Conservation (phyloP, 2,329 filamentous ascomycete species). For the Westerdykella sp. region DNA sequence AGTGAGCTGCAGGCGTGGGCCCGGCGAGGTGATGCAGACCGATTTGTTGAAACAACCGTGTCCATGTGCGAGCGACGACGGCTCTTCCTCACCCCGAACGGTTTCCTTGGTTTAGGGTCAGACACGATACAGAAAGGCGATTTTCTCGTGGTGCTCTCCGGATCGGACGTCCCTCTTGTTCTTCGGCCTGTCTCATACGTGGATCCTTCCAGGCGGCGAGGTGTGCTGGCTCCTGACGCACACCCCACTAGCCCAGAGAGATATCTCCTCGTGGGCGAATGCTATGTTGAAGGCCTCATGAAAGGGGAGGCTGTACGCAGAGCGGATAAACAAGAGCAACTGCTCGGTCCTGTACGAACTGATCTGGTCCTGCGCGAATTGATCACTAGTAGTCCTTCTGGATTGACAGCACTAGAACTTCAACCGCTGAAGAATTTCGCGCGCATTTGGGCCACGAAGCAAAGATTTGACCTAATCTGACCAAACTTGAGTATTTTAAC, state of each 20-base stretch:
- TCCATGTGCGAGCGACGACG: constrained; percentile 2
- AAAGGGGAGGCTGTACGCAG: constrained; percentile 3
- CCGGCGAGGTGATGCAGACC: neutral
- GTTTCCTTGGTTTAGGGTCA: constrained; percentile 5
- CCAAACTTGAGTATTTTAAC: too few relatives aligned
- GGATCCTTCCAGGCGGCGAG: neutral
- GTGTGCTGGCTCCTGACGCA: neutral
- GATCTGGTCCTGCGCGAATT: neutral
- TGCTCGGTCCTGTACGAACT: neutral
- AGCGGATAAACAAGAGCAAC: neutral
- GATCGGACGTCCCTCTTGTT: constrained; percentile 5
- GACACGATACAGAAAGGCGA: constrained; percentile 5
- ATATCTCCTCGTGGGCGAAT: constrained; percentile 7
- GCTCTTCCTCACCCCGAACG: constrained; percentile 6
- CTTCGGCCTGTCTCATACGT: constrained; percentile 1
- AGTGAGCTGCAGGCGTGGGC: constrained; percentile 1
- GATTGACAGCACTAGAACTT: too few relatives aligned
- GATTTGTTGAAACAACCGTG: constrained; percentile 2
- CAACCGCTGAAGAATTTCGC: too few relatives aligned
- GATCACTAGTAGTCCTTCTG: neutral
- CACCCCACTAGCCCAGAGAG: neutral
- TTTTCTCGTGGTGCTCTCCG: constrained; percentile 3
- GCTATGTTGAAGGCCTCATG: constrained; percentile 5
- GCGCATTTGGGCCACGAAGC: too few relatives aligned
- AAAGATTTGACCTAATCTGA: too few relatives aligned